Conservation (phyloP, 164 flowering plant species). For the Cinnamomum chago region DNA sequence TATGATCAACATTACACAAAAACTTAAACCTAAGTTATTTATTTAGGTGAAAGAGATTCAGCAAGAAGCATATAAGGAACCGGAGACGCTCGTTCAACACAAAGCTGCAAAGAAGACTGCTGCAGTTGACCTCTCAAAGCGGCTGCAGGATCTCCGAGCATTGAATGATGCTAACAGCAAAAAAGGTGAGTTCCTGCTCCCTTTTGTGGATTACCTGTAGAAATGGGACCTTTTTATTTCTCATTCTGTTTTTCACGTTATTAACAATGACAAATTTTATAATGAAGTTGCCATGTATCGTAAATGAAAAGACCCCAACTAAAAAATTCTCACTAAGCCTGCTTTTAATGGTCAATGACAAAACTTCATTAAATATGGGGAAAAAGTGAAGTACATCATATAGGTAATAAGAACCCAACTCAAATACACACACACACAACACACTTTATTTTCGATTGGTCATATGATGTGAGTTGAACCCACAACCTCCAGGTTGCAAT, state of each 20-base stretch:
- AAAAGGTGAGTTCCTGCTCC: slow-evolving; percentile 46
- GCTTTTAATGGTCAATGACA: no score
- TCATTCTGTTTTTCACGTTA: neutral
- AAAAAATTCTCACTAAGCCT: neutral
- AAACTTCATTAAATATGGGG: no score
- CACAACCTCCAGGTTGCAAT: no score
- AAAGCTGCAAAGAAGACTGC: slow-evolving; percentile 66
- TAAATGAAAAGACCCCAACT: neutral
- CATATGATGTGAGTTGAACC: neutral
- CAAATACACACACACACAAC: no score
- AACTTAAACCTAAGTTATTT: slow-evolving; percentile 1
- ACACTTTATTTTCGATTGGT: neutral
- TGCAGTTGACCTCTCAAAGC: slow-evolving; percentile 77
- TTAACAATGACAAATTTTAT: neutral
- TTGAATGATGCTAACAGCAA: slow-evolving; percentile 60
- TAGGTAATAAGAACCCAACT: no score
- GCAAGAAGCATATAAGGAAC: slow-evolving; percentile 50
- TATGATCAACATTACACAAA: neutral
- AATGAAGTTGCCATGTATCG: neutral
- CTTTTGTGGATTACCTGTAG: neutral
- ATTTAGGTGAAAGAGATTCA: slow-evolving; percentile 75
- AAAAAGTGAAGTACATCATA: no score
- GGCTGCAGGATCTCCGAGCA: slow-evolving; percentile 59
- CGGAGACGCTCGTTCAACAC: slow-evolving; percentile 34
- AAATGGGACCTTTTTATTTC: neutral